Evolutionary conservation across 208 protist species (phyloP), one percentile per base, ranked within the genome.

Genomic region (Leishmania tarentolae): DNA sequence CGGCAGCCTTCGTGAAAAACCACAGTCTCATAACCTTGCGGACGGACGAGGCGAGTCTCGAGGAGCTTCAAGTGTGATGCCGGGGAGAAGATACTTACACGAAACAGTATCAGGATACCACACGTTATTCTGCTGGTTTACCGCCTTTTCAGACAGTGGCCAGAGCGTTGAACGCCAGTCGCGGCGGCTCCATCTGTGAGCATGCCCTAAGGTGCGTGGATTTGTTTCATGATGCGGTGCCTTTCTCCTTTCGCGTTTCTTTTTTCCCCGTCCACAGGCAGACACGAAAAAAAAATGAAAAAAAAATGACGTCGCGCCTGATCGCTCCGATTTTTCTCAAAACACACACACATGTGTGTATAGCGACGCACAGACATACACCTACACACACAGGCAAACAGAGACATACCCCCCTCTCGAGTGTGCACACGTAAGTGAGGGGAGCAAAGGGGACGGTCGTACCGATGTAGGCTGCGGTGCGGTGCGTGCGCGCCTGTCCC

Each of bases 1-100:
- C 91, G 13, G 88, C 93, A 42, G 40, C 75, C 6, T 78, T 85
- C 31, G 91, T 94, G 69, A 93, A 97, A 68, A 78, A 93, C 73
- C 83, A 90, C 77, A 69, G 73, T 52, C 89, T 88, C 61, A 8
- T 75, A 35, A 78, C 6, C 7, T 57, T 88, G 19, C 28, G 46
- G 6, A 83, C 78, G n/a, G 79, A 86, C 37, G 80, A 63, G 76
- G 79, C 57, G 57, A 70, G 79, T 17, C 56, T 77, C 19, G 66
- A 65, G 40, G 56, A 81, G 40, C n/a, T 85, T 56, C 68, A 47
- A 8, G 61, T 19, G 31, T 79, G 76, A 56, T 40, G 31, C 31
- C 61, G 3, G 31, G 13, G 31, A 40, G 70, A 56, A 35, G 42
- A 50, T 50, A 6, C 7, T 50, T 3, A 15, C 63, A 17, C 11